A percentile compares a stretch with the other conserved stretches of the same genome.
Evolutionary conservation across 345 rosid species (phyloP).

Genomic region (Ceriops tagal): DNA sequence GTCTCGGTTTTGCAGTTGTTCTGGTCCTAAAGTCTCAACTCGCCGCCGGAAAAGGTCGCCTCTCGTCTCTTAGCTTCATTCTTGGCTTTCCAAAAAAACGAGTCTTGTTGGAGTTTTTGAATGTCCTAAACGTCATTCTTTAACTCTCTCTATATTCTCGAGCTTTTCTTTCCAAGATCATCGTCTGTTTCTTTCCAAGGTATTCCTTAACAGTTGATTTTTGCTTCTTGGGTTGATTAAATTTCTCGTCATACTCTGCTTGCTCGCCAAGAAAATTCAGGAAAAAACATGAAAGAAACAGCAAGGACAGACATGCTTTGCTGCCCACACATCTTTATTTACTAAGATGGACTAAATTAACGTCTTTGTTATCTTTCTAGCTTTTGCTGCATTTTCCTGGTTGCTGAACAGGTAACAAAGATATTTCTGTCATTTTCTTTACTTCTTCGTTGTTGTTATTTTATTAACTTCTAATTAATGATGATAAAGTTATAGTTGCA

Average conservation of each 20-base stretch:
- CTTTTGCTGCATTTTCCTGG: too few relatives aligned
- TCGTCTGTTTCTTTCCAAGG: background rate
- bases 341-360: background rate
- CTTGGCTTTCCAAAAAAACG: background rate
- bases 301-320: too few relatives aligned
- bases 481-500: constrained; percentile 24
- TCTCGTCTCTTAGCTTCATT: background rate
- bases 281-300: background rate
- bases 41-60: constrained; percentile 8
- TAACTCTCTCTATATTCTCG: background rate
- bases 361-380: too few relatives aligned
- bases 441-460: background rate
- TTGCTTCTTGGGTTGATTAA: background rate
- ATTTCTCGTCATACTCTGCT: background rate
- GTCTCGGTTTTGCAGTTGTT: constrained; percentile 1
- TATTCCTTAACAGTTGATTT: background rate
- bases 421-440: background rate
- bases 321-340: background rate
- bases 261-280: background rate
- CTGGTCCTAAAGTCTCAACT: background rate
- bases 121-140: background rate
- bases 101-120: background rate
- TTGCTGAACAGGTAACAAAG: background rate
- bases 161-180: background rate
- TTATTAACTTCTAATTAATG: background rate